A percentile compares a stretch with the other conserved stretches of the same genome.
Evolutionary conservation across 1,284 basidiomycete genomes (phyloP).

Genomic region (Tylopilus sp.): DNA sequence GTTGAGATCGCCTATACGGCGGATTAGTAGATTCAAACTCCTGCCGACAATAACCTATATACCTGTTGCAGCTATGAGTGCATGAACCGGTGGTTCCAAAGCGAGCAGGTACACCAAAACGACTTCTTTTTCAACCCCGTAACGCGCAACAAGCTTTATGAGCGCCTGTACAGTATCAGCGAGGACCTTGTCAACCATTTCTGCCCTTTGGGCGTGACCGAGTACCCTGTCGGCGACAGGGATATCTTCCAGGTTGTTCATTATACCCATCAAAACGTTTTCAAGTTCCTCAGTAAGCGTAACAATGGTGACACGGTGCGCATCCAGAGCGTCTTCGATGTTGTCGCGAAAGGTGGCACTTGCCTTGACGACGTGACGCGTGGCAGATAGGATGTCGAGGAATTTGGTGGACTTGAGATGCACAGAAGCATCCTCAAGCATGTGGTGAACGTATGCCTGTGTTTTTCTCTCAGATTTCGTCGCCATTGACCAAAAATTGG

Average conservation of each 20-base stretch:
- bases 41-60: not conserved
- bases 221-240: not conserved
- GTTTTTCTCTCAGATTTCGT: not conserved
- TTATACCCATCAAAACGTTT: slow-evolving; percentile 1
- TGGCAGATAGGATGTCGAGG: slow-evolving; percentile 1
- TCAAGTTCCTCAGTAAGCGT: slow-evolving; percentile 9
- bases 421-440: not conserved
- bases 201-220: slow-evolving; percentile 1
- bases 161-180: slow-evolving; percentile 1
- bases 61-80: slow-evolving; percentile 11
- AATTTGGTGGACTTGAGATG: slow-evolving; percentile 7
- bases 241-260: not conserved
- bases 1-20: slow-evolving; percentile 11
- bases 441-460: slow-evolving; percentile 1
- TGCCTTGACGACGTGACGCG: slow-evolving; percentile 1
- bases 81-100: slow-evolving; percentile 3
- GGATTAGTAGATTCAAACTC: not conserved
- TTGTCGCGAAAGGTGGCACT: slow-evolving; percentile 6
- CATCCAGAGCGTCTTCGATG: slow-evolving; percentile 3
- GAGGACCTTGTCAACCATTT: slow-evolving; percentile 13
- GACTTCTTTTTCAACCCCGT: slow-evolving; percentile 1
- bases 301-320: slow-evolving; percentile 1
- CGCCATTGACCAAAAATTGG: slow-evolving; percentile 12
- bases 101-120: not conserved
- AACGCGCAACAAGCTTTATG: not conserved